phyloP scores from a whole-genome alignment of 805 yeast species.

The Wickerhamiella dianesei region DNA sequence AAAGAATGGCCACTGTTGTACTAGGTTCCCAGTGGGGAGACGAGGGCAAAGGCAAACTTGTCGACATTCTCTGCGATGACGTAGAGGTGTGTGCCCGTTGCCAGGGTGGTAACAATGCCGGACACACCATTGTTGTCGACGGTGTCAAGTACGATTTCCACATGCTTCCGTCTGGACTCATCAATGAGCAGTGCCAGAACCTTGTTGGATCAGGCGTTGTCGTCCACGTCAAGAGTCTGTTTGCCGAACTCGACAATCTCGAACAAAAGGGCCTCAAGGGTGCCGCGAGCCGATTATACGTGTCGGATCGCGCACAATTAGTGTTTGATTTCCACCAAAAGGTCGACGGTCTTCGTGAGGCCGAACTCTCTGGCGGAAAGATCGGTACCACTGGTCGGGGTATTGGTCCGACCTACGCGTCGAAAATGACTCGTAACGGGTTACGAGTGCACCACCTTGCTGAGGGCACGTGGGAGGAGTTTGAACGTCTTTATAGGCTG shows the following conservation, averaged over 20 bases:
- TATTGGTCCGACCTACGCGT: slow-evolving; percentile 95
- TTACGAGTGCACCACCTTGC: slow-evolving; percentile 92
- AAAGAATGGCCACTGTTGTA: slow-evolving; percentile 71
- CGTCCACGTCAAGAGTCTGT: slow-evolving; percentile 85
- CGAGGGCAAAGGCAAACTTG: slow-evolving; percentile 98
- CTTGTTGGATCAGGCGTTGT: slow-evolving; percentile 94
- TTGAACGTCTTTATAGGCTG: slow-evolving; percentile 62
- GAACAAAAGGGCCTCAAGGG: slow-evolving; percentile 69
- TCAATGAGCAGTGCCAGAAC: slow-evolving; percentile 81
- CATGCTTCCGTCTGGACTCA: slow-evolving; percentile 97
- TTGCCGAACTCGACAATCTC: slow-evolving; percentile 68
- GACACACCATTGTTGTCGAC: slow-evolving; percentile 92
- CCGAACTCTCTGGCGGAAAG: slow-evolving; percentile 63
- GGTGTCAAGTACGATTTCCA: slow-evolving; percentile 90
- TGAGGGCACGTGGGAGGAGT: slow-evolving; percentile 87
- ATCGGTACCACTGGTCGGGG: slow-evolving; percentile 99
- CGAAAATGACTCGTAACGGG: slow-evolving; percentile 95
- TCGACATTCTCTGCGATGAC: slow-evolving; percentile 85
- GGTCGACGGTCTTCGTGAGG: slow-evolving; percentile 89
- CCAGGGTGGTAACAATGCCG: slow-evolving; percentile 97
- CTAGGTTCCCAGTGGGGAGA: slow-evolving; percentile 99
- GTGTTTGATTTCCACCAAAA: slow-evolving; percentile 98
- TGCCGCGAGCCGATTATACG: slow-evolving; percentile 53
- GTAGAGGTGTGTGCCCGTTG: slow-evolving; percentile 96
- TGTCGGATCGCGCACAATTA: slow-evolving; percentile 88